These are phyloP conservation scores for Termitomyces sp. DNA, from an alignment of 768 basidiomycete species.

Conservation along the genomic window DNA sequence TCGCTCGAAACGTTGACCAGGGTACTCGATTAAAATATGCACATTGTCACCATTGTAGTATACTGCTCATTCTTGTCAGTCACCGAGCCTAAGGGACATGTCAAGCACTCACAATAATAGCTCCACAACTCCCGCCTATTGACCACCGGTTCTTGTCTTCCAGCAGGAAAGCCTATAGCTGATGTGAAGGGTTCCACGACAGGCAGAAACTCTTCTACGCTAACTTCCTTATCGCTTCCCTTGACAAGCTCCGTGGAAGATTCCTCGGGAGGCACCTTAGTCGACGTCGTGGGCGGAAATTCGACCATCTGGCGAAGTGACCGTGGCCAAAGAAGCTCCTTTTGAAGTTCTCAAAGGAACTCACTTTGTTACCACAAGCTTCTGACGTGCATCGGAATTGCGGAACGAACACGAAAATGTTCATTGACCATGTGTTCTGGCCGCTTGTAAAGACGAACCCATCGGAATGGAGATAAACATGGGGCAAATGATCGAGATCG, in stretches of 20 bases:
- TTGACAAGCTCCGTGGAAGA: neutral
- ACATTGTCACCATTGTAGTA: slow-evolving; percentile 84
- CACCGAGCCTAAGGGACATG: neutral
- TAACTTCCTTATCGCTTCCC: neutral
- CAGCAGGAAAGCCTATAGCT: neutral
- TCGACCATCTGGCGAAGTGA: neutral
- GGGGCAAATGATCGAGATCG: neutral
- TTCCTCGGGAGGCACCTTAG: neutral
- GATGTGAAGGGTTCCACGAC: neutral
- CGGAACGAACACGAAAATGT: neutral
- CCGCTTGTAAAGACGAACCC: neutral
- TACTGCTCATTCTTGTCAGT: slow-evolving; percentile 37
- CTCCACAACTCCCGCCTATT: slow-evolving; percentile 76
- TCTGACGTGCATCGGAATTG: neutral
- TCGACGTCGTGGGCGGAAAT: neutral
- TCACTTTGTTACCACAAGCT: neutral
- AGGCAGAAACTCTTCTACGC: neutral
- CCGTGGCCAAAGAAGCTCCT: neutral
- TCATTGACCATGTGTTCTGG: neutral
- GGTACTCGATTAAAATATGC: slow-evolving; percentile 11
- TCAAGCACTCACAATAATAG: slow-evolving; percentile 59
- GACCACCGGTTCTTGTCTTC: slow-evolving; percentile 54
- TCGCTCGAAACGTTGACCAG: neutral
- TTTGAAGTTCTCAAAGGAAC: neutral
- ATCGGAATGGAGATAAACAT: neutral